These are phyloP conservation scores for Actinomucor elegans DNA, from an alignment of 371 early-diverging fungal species.

Conservation along the genomic window DNA sequence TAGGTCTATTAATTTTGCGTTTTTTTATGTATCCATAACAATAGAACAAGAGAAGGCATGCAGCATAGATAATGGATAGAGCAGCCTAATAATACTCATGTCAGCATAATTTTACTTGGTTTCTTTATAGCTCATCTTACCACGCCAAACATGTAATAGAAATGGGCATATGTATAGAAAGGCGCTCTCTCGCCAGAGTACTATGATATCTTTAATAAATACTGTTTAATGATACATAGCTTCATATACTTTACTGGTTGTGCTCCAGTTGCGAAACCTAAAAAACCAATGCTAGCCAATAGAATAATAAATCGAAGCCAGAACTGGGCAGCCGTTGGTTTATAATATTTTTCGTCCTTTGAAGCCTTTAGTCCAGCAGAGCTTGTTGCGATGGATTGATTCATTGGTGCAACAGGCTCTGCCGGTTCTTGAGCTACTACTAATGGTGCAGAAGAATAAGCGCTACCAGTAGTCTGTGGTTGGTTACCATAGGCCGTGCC, in stretches of 20 bases:
- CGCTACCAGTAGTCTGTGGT: background rate
- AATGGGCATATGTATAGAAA: conserved; percentile 33
- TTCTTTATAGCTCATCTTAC: conserved; percentile 14
- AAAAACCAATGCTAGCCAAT: conserved; percentile 35
- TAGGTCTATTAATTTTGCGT: conserved; percentile 42
- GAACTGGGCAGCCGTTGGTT: conserved; percentile 28
- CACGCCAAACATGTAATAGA: conserved; percentile 45
- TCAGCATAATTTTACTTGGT: background rate
- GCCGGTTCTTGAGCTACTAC: background rate
- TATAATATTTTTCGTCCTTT: conserved; percentile 19
- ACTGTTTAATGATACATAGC: background rate
- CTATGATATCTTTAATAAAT: conserved; percentile 4
- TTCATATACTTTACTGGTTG: conserved; percentile 39
- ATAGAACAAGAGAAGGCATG: conserved; percentile 40
- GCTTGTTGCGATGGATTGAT: background rate
- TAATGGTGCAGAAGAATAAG: conserved; percentile 1
- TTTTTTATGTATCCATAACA: conserved; percentile 42
- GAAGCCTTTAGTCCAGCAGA: conserved; percentile 7
- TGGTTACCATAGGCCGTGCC: conserved; percentile 30
- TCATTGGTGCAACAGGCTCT: background rate
- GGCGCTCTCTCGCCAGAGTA: conserved; percentile 35
- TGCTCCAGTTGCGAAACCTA: conserved; percentile 53
- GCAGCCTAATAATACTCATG: conserved; percentile 26
- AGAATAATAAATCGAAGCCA: conserved; percentile 35
- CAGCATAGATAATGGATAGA: conserved; percentile 43